Base-by-base conservation (phyloP, 2,329 filamentous ascomycete genomes). In the Talaromyces sp. region DNA sequence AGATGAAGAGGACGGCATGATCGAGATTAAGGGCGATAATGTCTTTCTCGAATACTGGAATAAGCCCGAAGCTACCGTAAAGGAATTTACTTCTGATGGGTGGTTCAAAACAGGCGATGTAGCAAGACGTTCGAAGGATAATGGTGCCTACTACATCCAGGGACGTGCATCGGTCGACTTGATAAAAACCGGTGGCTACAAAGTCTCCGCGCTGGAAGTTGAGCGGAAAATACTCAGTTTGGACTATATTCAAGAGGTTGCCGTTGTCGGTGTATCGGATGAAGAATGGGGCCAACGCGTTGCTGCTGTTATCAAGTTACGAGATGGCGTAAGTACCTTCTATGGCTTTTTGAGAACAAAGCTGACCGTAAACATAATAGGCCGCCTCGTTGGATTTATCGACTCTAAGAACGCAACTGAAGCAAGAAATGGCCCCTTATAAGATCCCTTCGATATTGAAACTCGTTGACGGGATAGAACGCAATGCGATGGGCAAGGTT, bases 401-500 rank as follows among this genome's bases (percentile, higher is more conserved):
- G 14, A 55, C 65, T 4, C 69, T 78, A 9, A 75, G 76, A 5
- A 61, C 70, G 5, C 63, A 71, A 14, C 79, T 96, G 68, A 91
- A 89, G 76, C 84, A 85, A 55, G 80, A 84, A 37, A 77, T 98
- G 67, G 95, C 89, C 2, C 86, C 84, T 66, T 97, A 98, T 77
- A 98, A 99, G 82, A 93, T 98, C 62, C 95, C 95, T 0, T 92
- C 95, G 73, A 87, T 96, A 64, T 80, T 98, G 76, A 88, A 86
- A 73, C 79, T 96, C 5, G 91, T 98, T 18, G 87, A 91, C 54
- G 77, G 85, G 42, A 92, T 96, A 65, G 89, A 90, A 12, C 81
- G 90, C 69, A 97, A 97, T 76, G 93, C 93, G 35, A 99, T 99
- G 95, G 95, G 95, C 48, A 99, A 99, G 81, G 75, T 78, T 25